Evolutionary conservation across 208 protist genomes (phyloP).

Genomic region (Leptomonas seymouri): DNA sequence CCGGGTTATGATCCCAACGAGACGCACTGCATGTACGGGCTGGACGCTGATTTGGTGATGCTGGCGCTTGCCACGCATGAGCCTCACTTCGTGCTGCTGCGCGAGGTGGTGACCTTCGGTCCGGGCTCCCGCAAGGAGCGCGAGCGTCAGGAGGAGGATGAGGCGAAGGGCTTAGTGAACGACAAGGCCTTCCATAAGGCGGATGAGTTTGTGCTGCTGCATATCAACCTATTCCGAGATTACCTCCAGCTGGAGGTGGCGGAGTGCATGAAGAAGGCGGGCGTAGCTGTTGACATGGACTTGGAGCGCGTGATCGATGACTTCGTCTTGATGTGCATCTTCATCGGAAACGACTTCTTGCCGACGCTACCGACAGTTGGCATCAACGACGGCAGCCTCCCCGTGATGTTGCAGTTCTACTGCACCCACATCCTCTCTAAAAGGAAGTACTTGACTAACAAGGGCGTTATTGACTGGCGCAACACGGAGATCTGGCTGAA

Average conservation of each 20-base stretch:
- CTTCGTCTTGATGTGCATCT: conserved; percentile 98
- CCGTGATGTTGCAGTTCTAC: conserved; percentile 90
- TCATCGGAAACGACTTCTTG: conserved; percentile 99
- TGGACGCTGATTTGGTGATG: conserved; percentile 99
- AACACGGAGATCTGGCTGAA: conserved; percentile 73
- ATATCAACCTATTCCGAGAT: conserved; percentile 95
- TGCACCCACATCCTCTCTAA: conserved; percentile 63
- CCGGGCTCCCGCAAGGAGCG: conserved; percentile 67
- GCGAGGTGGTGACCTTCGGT: conserved; percentile 94
- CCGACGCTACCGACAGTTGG: conserved; percentile 95
- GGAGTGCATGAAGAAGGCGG: conserved; percentile 28
- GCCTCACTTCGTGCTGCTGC: conserved; percentile 97
- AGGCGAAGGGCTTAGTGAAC: conserved; percentile 77
- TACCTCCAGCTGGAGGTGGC: conserved; percentile 94
- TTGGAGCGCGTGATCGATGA: conserved; percentile 97
- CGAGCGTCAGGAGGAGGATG: conserved; percentile 76
- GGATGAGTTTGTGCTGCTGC: conserved; percentile 90
- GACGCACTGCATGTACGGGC: conserved; percentile 98
- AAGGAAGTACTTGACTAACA: conserved; percentile 76
- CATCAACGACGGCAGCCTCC: conserved; percentile 95
- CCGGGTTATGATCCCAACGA: conserved; percentile 95
- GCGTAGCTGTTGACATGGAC: conserved; percentile 45
- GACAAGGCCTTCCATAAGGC: conserved; percentile 83
- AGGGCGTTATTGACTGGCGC: conserved; percentile 77
- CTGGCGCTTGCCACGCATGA: conserved; percentile 96